Base-by-base conservation (phyloP, 1,284 basidiomycete genomes). In the Fistulinella staudtii region DNA sequence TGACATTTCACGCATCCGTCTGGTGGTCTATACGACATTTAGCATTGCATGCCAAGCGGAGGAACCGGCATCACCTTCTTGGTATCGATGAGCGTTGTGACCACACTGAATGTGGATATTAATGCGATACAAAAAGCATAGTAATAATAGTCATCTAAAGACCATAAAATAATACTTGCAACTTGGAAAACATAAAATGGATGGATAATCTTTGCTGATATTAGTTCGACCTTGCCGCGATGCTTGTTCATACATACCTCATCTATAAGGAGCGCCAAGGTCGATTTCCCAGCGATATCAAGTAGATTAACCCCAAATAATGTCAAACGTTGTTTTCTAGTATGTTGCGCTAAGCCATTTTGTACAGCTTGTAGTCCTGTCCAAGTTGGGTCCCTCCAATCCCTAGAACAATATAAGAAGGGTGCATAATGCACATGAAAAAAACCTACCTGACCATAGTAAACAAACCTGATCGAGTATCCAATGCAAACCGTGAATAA, bases 131-230 rank as follows among this genome's bases (percentile, higher is more conserved):
- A 98, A 56, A 95, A 95, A 3, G 95, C 96, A 64, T 99, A 99
- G 63, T 96, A 97, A 64, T 89, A 95, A 61, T 97, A 94, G 61
- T 98, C 80, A 58, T 99, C 96, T 44, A 98, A 57, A 3, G 87
- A 88, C 96, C 96, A 99, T 9, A 99, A 71, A 20, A 91, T 70
- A 55, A 99, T 90, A 51, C 93, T 96, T 38, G 93, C 93, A 53
- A 99, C 87, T 76, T 99, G 96, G 66, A 99, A 99, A 45, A 99
- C 88, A 61, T 96, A 97, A 69, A 97, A 97, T 1, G 93, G 93
- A 62, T 97, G 93, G 25, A 97, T 85, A 40, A 93, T 52, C 56
- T 55, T 44, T 15, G 25, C 36, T 14, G 5, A 38, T 14, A n/a
- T 67, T 25, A 64, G 45, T 8, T 18, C 14, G 7, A 14, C 21